Conservation (phyloP, 2,329 filamentous ascomycete species). For the Acrodontium crateriforme region DNA sequence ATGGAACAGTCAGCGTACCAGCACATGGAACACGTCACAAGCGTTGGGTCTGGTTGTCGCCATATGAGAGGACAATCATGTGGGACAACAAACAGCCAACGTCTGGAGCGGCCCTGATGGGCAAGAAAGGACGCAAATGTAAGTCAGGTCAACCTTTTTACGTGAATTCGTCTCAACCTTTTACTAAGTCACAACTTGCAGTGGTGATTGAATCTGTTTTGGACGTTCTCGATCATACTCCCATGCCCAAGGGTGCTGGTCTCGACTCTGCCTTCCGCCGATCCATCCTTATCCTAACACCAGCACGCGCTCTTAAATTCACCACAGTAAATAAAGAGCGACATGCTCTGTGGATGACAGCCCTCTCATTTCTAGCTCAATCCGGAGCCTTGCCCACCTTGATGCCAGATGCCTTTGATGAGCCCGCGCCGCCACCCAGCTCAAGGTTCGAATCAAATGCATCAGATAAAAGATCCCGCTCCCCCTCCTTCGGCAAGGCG, state of each 20-base stretch:
- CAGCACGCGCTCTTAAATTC: constrained; percentile 87
- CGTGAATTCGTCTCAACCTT: not conserved
- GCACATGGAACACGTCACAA: constrained; percentile 64
- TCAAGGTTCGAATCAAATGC: constrained; percentile 4
- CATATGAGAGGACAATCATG: constrained; percentile 88
- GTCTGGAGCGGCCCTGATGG: constrained; percentile 73
- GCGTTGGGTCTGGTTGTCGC: constrained; percentile 96
- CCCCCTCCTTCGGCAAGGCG: constrained; percentile 27
- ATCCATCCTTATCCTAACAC: constrained; percentile 88
- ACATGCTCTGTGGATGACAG: constrained; percentile 90
- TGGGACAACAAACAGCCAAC: constrained; percentile 98
- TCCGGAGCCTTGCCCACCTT: constrained; percentile 55
- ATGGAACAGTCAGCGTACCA: constrained; percentile 53
- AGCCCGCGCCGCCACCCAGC: constrained; percentile 15
- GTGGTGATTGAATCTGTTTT: constrained; percentile 92
- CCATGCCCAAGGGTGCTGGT: constrained; percentile 51
- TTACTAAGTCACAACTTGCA: constrained; percentile 30
- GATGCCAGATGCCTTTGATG: constrained; percentile 12
- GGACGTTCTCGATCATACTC: constrained; percentile 90
- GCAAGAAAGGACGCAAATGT: constrained; percentile 91
- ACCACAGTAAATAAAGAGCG: constrained; percentile 71
- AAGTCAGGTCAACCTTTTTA: constrained; percentile 33
- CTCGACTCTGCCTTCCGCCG: constrained; percentile 54
- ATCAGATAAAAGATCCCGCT: constrained; percentile 13
- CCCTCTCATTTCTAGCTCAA: constrained; percentile 86